Conservation (phyloP, 306 rosid species). For the Cucurbita maxima region DNA sequence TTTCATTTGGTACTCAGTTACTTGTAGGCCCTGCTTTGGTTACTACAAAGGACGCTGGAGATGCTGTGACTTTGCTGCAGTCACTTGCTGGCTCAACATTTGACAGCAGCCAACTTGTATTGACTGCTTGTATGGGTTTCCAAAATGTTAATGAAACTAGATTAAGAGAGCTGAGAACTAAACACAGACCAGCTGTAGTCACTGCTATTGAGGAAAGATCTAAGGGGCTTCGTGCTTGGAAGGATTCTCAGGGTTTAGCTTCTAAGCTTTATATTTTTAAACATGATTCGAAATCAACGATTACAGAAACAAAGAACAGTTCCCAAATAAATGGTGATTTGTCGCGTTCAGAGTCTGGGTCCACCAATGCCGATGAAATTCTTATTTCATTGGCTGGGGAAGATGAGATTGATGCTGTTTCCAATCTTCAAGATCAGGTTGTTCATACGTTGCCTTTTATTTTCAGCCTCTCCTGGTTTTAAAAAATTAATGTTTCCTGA, state of each 20-base stretch:
- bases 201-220: constrained; percentile 80
- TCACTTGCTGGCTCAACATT: constrained; percentile 97
- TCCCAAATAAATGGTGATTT: constrained; percentile 35
- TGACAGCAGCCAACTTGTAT: constrained; percentile 95
- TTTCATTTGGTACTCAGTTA: constrained; percentile 31
- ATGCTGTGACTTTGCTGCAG: constrained; percentile 94
- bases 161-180: constrained; percentile 69
- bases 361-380: constrained; percentile 73
- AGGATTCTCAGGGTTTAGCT: constrained; percentile 78
- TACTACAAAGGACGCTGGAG: constrained; percentile 99
- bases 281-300: constrained; percentile 45
- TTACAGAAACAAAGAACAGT: constrained; percentile 32
- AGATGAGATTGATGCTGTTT: constrained; percentile 61
- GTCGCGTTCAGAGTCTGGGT: constrained; percentile 68
- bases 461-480: background rate
- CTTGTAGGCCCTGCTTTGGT: constrained; percentile 90
- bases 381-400: constrained; percentile 67
- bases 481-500: background rate
- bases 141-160: constrained; percentile 71
- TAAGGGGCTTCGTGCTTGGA: constrained; percentile 71
- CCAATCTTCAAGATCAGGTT: constrained; percentile 73
- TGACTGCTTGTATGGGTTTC: constrained; percentile 99
- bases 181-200: constrained; percentile 74
- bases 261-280: constrained; percentile 80
- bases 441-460: constrained; percentile 4